Evolutionary conservation across 768 basidiomycete genomes (phyloP).

Genomic region (Neoboletus magnificus): DNA sequence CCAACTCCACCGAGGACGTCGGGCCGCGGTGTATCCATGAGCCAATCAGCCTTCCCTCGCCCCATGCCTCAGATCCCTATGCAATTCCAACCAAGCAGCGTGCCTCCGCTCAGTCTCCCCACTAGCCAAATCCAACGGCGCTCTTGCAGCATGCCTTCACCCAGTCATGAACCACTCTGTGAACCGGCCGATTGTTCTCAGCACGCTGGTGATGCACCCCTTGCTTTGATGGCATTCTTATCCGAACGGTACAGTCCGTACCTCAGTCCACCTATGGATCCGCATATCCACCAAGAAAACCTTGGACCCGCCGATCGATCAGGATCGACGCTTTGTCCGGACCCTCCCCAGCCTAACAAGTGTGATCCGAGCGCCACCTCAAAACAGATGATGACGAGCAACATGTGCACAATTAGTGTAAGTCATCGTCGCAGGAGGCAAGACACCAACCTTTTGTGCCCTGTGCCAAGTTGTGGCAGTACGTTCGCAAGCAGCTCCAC

Average conservation of each 20-base stretch:
- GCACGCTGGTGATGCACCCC: no score
- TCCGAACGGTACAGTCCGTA: slow-evolving; percentile 55
- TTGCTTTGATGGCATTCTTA: no score
- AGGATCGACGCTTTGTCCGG: slow-evolving; percentile 12
- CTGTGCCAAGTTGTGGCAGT: slow-evolving; percentile 77
- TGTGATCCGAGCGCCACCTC: slow-evolving; percentile 23
- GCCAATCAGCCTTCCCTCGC: no score
- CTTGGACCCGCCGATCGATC: slow-evolving; percentile 32
- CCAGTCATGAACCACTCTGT: no score
- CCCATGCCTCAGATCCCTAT: no score
- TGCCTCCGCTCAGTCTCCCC: no score
- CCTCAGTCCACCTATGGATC: slow-evolving; percentile 60
- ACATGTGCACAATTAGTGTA: slow-evolving; percentile 82
- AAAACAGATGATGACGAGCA: slow-evolving; percentile 78
- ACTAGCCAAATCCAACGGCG: no score
- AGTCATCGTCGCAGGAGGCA: slow-evolving; percentile 82
- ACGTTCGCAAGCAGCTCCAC: slow-evolving; percentile 93
- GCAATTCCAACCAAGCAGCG: no score
- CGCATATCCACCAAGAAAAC: slow-evolving; percentile 41
- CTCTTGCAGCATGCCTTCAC: no score
- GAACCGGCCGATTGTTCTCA: no score
- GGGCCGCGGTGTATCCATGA: no score
- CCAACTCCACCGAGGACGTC: no score
- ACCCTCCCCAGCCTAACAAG: slow-evolving; percentile 1
- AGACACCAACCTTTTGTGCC: slow-evolving; percentile 81